These are phyloP conservation scores for Cercophora sp. DNA, from an alignment of 495 filamentous ascomycete species.

Conservation along the genomic window DNA sequence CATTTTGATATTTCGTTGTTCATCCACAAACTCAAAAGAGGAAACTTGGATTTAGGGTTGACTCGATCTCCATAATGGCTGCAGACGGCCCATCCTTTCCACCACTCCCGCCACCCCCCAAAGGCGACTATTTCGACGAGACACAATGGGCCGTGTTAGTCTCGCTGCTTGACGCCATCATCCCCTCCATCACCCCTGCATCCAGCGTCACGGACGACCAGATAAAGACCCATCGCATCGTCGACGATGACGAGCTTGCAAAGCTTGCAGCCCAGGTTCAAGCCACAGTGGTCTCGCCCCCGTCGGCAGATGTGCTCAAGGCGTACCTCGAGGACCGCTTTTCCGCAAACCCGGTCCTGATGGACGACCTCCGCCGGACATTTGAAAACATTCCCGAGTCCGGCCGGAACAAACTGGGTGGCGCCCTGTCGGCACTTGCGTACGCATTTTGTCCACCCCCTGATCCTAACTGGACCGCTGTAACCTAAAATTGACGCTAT, in stretches of 20 bases:
- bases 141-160: slow-evolving; percentile 35
- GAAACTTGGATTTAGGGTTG: too few species aligned
- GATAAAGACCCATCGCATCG: slow-evolving; percentile 20
- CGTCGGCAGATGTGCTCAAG: slow-evolving; percentile 26
- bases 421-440: slow-evolving; percentile 26
- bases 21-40: not conserved
- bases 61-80: not conserved
- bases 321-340: slow-evolving; percentile 31
- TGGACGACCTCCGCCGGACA: slow-evolving; percentile 18
- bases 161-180: slow-evolving; percentile 31
- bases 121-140: slow-evolving; percentile 29
- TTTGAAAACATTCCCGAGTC: slow-evolving; percentile 22
- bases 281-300: slow-evolving; percentile 21
- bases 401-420: slow-evolving; percentile 25
- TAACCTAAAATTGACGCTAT: not conserved
- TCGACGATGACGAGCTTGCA: slow-evolving; percentile 24
- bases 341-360: slow-evolving; percentile 23
- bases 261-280: slow-evolving; percentile 20
- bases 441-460: slow-evolving; percentile 3
- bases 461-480: slow-evolving; percentile 3
- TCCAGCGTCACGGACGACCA: slow-evolving; percentile 20
- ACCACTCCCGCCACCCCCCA: slow-evolving; percentile 22
- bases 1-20: too few species aligned
- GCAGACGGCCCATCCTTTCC: slow-evolving; percentile 23
- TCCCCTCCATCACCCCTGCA: slow-evolving; percentile 31